A percentile compares a stretch with the other conserved stretches of the same genome.
phyloP scores from a whole-genome alignment of 78 protist genomes.

The Dictyostelium capitatum region DNA sequence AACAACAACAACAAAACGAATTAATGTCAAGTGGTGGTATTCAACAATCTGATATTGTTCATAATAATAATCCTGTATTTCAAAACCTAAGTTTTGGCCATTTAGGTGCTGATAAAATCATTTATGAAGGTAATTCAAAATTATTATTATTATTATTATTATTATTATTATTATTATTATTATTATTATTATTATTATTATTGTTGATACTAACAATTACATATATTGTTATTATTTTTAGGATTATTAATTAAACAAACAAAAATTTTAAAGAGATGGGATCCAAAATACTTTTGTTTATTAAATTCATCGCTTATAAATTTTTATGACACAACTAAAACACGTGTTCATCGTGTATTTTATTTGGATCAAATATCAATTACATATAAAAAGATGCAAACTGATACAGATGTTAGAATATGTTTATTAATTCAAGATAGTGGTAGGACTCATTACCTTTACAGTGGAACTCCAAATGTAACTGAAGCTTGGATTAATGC shows the following conservation, averaged over 20 bases:
- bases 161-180: background rate
- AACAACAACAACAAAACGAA: background rate
- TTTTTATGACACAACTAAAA: slow-evolving; percentile 57
- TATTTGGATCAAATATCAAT: slow-evolving; percentile 58
- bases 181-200: background rate
- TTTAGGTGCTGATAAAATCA: slow-evolving; percentile 73
- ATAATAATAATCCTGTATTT: slow-evolving; percentile 51
- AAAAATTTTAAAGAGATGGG: slow-evolving; percentile 62
- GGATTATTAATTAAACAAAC: slow-evolving; percentile 58
- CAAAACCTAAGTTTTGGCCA: slow-evolving; percentile 62
- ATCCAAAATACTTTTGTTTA: slow-evolving; percentile 38
- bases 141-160: background rate
- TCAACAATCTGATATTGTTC: slow-evolving; percentile 53
- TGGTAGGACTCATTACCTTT: slow-evolving; percentile 55
- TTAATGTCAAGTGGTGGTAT: slow-evolving; percentile 36
- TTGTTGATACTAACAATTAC: background rate
- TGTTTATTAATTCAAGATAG: slow-evolving; percentile 72
- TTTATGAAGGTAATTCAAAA: slow-evolving; percentile 34
- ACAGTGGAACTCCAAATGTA: slow-evolving; percentile 31
- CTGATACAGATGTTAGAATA: slow-evolving; percentile 46
- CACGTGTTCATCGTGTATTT: slow-evolving; percentile 64
- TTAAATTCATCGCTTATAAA: slow-evolving; percentile 45
- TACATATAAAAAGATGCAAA: slow-evolving; percentile 31
- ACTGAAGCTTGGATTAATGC: slow-evolving; percentile 82
- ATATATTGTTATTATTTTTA: background rate